Conservation (phyloP, 306 rosid species). For the Prunus salicina region DNA sequence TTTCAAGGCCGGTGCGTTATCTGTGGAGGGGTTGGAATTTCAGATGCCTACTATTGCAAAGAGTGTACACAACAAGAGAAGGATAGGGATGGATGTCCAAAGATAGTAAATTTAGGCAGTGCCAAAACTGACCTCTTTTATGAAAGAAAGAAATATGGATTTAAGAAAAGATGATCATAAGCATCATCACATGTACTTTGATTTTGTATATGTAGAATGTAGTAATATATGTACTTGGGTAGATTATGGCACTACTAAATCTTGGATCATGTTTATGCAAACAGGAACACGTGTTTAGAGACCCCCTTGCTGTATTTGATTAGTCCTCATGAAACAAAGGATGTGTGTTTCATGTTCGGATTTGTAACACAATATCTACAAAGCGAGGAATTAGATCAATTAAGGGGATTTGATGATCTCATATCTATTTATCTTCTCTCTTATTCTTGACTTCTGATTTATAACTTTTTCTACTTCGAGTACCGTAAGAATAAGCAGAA, state of each 20-base stretch:
- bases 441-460: too few relatives aligned
- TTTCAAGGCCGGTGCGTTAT: conserved; percentile 84
- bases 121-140: conserved; percentile 83
- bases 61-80: conserved; percentile 98
- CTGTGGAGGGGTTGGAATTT: conserved; percentile 91
- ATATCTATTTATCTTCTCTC: too few relatives aligned
- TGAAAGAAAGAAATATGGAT: conserved; percentile 90
- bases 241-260: not conserved
- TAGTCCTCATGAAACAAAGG: too few relatives aligned
- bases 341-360: too few relatives aligned
- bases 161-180: conserved; percentile 74
- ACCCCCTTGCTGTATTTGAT: too few relatives aligned
- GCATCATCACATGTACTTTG: not conserved
- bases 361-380: too few relatives aligned
- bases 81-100: conserved; percentile 94
- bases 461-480: too few relatives aligned
- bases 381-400: too few relatives aligned
- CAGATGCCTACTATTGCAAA: conserved; percentile 91
- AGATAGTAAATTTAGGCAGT: conserved; percentile 85
- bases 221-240: not conserved
- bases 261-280: too few relatives aligned
- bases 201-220: not conserved
- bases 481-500: too few relatives aligned
- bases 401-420: too few relatives aligned
- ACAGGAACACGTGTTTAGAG: too few relatives aligned